Percentiles rank a stretch among this genome's conserved stretches.
These are phyloP conservation scores for Collybia nuda DNA, from an alignment of 768 basidiomycete genomes.

Conservation along the genomic window DNA sequence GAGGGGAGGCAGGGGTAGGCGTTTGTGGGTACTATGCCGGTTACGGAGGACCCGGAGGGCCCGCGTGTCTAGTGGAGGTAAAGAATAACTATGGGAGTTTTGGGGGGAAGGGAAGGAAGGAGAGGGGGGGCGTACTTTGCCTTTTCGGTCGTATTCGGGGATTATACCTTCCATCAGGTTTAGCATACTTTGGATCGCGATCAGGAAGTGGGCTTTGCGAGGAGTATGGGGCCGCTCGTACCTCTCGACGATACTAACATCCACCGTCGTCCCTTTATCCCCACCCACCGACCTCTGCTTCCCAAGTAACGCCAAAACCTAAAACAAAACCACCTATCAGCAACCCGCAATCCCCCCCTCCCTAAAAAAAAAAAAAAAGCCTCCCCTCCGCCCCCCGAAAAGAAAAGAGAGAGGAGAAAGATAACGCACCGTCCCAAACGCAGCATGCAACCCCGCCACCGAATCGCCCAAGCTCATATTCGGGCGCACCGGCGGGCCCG, in stretches of 20 bases:
- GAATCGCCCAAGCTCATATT: constrained; percentile 76
- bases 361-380: too few relatives aligned
- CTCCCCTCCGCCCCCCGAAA: too few relatives aligned
- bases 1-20: constrained; percentile 67
- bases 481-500: constrained; percentile 65
- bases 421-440: constrained; percentile 64
- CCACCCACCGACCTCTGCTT: constrained; percentile 40
- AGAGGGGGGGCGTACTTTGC: constrained; percentile 42
- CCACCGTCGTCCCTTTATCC: constrained; percentile 55
- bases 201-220: not conserved
- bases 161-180: constrained; percentile 79
- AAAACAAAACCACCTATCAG: too few relatives aligned
- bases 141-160: constrained; percentile 73
- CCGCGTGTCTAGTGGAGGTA: constrained; percentile 52
- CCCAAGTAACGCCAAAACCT: constrained; percentile 62
- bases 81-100: not conserved
- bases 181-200: constrained; percentile 50
- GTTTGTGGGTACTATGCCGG: constrained; percentile 75
- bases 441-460: constrained; percentile 69
- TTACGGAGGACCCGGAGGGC: constrained; percentile 73
- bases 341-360: too few relatives aligned
- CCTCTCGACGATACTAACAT: constrained; percentile 78
- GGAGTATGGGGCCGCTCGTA: constrained; percentile 11
- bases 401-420: not conserved
- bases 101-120: not conserved